Base-by-base conservation (phyloP, 1,284 basidiomycete genomes). In the Papiliotrema laurentii region DNA sequence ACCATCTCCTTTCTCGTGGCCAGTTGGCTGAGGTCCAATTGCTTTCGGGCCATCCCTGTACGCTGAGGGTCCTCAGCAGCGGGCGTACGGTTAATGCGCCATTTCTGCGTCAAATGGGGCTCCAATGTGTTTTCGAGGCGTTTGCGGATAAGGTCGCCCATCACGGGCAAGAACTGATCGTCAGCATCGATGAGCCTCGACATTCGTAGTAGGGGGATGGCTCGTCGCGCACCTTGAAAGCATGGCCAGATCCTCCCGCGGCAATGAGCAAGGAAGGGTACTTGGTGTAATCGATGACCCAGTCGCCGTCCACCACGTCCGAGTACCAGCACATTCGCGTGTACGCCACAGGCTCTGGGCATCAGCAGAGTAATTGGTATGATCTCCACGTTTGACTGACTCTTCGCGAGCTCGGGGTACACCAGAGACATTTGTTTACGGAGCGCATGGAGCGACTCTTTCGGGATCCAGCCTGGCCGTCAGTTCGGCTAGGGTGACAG, bases 81-180 rank as follows among this genome's bases (percentile, higher is more conserved):
- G 3, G 41, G 27, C 18, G 26, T 47, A 49, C 27, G 48, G 35
- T 52, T 40, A 43, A 83, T 73, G 0, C 82, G 74, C 62, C 85
- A 85, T 55, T 81, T 83, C 33, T 72, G 64, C 0, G 72, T 75
- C 11, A 83, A 66, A 2, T 74, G 72, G 3, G 77, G 66, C 4
- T 81, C 76, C 14, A 87, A 73, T 41, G 74, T 83, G 2, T 80
- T 80, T 68, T 89, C 79, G 25, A 93, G 77, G 1, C 83, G 77
- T 54, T 86, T 83, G 10, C 79, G 82, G 14, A 92, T 82, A 24
- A 92, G 75, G 9, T 80, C 73, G 11, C 91, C 91, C 47, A 96
- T 79, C 31, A 82, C 82, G 11, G 90, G 89, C 7, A 92, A 77
- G 75, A 93, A 93, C 84, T 76, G 76, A 73, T 75, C 77, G 2